Conservation (phyloP, 768 basidiomycete species). For the Agrocybe pediades region DNA sequence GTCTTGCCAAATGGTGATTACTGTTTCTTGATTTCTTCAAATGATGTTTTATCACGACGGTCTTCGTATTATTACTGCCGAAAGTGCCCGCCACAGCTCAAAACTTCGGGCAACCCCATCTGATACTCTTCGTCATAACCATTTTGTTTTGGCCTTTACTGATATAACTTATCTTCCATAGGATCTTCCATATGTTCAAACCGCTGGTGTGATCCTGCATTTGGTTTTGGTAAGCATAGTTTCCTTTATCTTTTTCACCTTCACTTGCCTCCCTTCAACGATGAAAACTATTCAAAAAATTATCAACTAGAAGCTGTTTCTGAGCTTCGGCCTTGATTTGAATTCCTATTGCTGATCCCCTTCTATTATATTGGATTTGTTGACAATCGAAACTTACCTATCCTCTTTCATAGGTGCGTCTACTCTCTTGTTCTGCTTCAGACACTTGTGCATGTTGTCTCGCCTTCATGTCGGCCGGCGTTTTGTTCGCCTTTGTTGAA, state of each 20-base stretch:
- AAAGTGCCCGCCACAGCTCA: slow-evolving; percentile 96
- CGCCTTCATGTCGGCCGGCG: background rate
- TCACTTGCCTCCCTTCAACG: slow-evolving; percentile 20
- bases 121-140: too few relatives aligned
- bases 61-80: slow-evolving; percentile 85
- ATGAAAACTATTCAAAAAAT: slow-evolving; percentile 49
- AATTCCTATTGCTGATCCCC: slow-evolving; percentile 20
- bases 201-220: too few relatives aligned
- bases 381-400: slow-evolving; percentile 1
- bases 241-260: background rate
- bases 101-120: slow-evolving; percentile 76
- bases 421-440: background rate
- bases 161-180: slow-evolving; percentile 8
- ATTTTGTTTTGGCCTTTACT: slow-evolving; percentile 16
- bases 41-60: slow-evolving; percentile 91
- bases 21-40: slow-evolving; percentile 10
- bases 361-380: background rate
- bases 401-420: slow-evolving; percentile 10
- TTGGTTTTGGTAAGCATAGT: background rate
- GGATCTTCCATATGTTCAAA: too few relatives aligned
- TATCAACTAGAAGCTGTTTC: slow-evolving; percentile 92
- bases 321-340: slow-evolving; percentile 72
- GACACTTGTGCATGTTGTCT: background rate
- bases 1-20: slow-evolving; percentile 33
- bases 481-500: background rate